These are phyloP conservation scores for Theobroma cacao DNA, from an alignment of 345 rosid genomes.

Conservation along the genomic window DNA sequence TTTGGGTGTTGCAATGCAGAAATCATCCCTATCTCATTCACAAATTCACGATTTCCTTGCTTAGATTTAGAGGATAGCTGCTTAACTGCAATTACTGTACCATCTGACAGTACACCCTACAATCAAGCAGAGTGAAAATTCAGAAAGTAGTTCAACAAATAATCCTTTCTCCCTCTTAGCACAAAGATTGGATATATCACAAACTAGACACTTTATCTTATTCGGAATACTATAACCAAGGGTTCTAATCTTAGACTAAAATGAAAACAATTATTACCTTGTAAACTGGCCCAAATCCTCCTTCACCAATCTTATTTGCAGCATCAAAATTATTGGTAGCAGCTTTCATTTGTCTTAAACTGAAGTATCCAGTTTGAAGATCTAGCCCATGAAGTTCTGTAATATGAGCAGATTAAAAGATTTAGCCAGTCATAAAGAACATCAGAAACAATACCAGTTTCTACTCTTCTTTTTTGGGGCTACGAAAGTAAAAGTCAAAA, in stretches of 20 bases:
- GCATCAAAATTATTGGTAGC: slow-evolving; percentile 75
- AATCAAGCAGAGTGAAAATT: slow-evolving; percentile 15
- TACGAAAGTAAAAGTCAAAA: background rate
- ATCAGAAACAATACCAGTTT: background rate
- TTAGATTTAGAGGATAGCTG: slow-evolving; percentile 69
- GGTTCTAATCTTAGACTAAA: background rate
- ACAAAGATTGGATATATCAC: background rate
- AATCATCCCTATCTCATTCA: slow-evolving; percentile 70
- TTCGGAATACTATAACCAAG: background rate
- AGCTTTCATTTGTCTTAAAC: slow-evolving; percentile 65
- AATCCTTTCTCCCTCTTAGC: background rate
- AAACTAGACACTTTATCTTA: background rate
- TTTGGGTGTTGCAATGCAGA: slow-evolving; percentile 70
- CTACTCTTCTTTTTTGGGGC: background rate
- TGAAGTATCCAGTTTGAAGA: slow-evolving; percentile 73
- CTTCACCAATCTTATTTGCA: slow-evolving; percentile 83
- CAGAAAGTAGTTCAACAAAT: background rate
- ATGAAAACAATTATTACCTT: slow-evolving; percentile 43
- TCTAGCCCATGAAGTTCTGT: slow-evolving; percentile 63
- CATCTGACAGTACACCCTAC: slow-evolving; percentile 58
- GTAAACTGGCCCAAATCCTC: slow-evolving; percentile 95
- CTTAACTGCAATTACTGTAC: slow-evolving; percentile 58
- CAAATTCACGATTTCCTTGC: slow-evolving; percentile 71
- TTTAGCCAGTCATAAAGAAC: background rate
- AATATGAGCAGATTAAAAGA: background rate